A percentile compares a stretch with the other conserved stretches of the same genome.
Evolutionary conservation across 176 grass and related monocot genomes (phyloP).

Genomic region (Zoysia pacifica): DNA sequence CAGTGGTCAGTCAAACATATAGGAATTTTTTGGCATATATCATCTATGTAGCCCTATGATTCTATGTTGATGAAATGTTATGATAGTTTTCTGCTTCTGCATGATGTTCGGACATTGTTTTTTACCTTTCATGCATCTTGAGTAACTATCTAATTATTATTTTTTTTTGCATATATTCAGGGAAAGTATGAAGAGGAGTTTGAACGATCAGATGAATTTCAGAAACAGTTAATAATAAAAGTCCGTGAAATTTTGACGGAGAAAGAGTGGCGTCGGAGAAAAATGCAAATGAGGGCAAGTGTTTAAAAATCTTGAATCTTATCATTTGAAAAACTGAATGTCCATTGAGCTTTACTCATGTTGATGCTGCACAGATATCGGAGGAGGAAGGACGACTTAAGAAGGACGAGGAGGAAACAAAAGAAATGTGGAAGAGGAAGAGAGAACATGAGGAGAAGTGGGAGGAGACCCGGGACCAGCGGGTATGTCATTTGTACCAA

Average conservation of each 20-base stretch:
- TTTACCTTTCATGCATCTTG: constrained; percentile 27
- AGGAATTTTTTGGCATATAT: not conserved
- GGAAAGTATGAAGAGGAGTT: constrained; percentile 90
- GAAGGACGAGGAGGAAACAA: constrained; percentile 99
- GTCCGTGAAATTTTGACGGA: constrained; percentile 96
- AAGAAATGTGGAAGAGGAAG: constrained; percentile 99
- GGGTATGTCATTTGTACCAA: constrained; percentile 47
- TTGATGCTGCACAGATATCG: constrained; percentile 64
- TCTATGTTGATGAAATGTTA: not conserved
- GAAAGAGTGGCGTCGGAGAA: constrained; percentile 93
- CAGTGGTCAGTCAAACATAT: not conserved
- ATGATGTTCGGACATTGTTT: not conserved
- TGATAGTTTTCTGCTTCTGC: not conserved
- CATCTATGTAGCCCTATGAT: not conserved
- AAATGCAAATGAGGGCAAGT: constrained; percentile 97
- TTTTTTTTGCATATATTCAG: constrained; percentile 43
- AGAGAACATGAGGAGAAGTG: constrained; percentile 97
- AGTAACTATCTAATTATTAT: not conserved
- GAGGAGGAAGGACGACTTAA: constrained; percentile 99
- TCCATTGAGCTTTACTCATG: constrained; percentile 23
- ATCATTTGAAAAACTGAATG: not conserved
- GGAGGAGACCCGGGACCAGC: constrained; percentile 92
- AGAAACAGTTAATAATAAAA: constrained; percentile 89
- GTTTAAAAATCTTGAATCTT: not conserved
- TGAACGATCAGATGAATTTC: constrained; percentile 93